These are phyloP conservation scores for Fusarium anthophilum DNA, from an alignment of 2,329 filamentous ascomycete genomes.

Conservation along the genomic window DNA sequence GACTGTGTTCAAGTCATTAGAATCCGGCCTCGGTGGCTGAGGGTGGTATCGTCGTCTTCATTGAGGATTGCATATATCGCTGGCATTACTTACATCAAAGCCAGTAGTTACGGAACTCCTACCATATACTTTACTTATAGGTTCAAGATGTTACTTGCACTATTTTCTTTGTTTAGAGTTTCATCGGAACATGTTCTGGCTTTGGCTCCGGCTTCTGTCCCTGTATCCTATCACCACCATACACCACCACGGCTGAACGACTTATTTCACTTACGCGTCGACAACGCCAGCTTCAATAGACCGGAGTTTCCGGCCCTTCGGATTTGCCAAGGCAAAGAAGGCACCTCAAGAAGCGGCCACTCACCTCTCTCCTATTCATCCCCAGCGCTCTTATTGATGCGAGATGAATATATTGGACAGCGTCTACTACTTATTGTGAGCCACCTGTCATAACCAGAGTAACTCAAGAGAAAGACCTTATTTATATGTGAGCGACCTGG, in stretches of 20 bases:
- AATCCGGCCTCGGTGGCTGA: background rate
- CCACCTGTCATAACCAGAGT: background rate
- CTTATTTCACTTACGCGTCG: background rate
- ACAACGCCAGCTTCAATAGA: background rate
- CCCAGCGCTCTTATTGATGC: background rate
- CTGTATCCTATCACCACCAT: background rate
- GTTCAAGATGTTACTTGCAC: background rate
- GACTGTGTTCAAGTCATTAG: background rate
- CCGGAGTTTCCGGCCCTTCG: background rate
- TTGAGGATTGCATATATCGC: background rate
- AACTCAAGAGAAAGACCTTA: background rate
- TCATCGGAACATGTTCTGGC: background rate
- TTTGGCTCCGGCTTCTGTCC: background rate
- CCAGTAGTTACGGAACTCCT: background rate
- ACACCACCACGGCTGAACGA: background rate
- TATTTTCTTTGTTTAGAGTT: background rate
- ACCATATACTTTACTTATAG: background rate
- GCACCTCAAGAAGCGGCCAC: background rate
- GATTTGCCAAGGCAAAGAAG: background rate
- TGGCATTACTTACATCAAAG: background rate
- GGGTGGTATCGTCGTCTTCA: background rate
- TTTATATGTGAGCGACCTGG: background rate
- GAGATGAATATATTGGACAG: background rate
- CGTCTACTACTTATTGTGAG: background rate
- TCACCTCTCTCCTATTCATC: background rate